Conservation (phyloP, 257 asterid genomes). For the Paraleonurus japonicus region DNA sequence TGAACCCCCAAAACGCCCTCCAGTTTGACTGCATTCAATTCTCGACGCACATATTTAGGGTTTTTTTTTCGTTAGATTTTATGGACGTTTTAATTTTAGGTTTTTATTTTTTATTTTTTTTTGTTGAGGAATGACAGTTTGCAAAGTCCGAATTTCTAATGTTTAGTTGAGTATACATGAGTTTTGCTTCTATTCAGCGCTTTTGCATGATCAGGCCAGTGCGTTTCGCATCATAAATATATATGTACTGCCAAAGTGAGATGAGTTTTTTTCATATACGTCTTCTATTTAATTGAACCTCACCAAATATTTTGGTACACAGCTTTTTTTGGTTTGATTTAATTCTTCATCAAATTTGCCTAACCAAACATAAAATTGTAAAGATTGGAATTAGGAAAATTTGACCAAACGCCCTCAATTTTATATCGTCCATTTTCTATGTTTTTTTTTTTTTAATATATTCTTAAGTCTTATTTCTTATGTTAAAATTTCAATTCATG, state of each 20-base stretch:
- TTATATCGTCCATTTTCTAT: no score
- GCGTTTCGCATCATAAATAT: background rate
- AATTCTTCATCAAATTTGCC: no score
- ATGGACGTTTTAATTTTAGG: background rate
- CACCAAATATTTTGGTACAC: background rate
- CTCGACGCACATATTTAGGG: background rate
- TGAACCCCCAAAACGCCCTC: background rate
- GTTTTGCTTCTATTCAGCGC: background rate
- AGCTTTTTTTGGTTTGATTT: no score
- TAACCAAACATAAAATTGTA: background rate
- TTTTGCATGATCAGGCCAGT: background rate
- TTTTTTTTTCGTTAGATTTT: background rate
- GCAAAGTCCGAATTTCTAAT: background rate
- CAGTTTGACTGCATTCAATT: conserved; percentile 1
- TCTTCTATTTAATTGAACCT: background rate
- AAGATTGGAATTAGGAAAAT: background rate
- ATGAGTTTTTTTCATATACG: background rate
- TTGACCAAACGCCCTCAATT: no score
- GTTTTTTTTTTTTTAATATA: no score
- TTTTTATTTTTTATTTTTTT: background rate
- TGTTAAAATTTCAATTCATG: no score
- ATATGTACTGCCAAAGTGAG: background rate
- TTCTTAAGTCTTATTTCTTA: no score
- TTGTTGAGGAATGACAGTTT: background rate
- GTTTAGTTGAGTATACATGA: background rate